Evolutionary conservation across 208 protist species (phyloP).

Genomic region (Trypanosoma vivax): DNA sequence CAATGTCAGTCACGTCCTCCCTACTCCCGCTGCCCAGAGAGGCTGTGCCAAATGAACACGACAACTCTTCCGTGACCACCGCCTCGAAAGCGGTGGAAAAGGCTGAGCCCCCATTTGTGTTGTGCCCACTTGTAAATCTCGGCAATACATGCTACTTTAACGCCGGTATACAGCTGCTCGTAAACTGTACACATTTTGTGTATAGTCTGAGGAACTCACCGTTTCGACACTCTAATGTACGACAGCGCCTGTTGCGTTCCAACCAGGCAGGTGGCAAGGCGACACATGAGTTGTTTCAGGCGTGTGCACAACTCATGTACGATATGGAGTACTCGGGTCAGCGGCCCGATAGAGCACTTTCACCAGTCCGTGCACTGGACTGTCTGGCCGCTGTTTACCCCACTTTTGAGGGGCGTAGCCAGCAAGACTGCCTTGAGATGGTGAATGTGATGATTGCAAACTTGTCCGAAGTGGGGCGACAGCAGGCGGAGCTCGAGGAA

Average conservation of each 20-base stretch:
- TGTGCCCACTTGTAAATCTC: conserved; percentile 90
- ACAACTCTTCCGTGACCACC: not conserved
- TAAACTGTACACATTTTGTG: conserved; percentile 74
- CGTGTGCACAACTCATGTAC: conserved; percentile 39
- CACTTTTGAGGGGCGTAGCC: conserved; percentile 69
- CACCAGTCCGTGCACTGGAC: conserved; percentile 44
- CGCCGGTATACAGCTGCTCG: conserved; percentile 91
- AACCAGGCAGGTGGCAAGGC: conserved; percentile 20
- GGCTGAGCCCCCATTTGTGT: conserved; percentile 25
- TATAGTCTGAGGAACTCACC: conserved; percentile 50
- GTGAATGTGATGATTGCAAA: conserved; percentile 53
- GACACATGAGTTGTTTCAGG: conserved; percentile 38
- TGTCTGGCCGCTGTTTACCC: conserved; percentile 49
- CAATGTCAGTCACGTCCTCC: too few species aligned
- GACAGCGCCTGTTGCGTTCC: conserved; percentile 13
- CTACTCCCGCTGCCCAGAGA: too few species aligned
- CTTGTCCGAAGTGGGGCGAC: conserved; percentile 66
- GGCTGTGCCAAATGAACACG: too few species aligned
- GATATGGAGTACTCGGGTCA: conserved; percentile 51
- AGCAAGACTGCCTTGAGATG: conserved; percentile 89
- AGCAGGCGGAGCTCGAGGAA: conserved; percentile 37
- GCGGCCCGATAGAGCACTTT: conserved; percentile 21
- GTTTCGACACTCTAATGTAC: conserved; percentile 12
- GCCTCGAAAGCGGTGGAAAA: not conserved
- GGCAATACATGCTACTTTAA: conserved; percentile 99